Conservation (phyloP, 192 early-diverging fungal species). For the Entomortierella chlamydospora region DNA sequence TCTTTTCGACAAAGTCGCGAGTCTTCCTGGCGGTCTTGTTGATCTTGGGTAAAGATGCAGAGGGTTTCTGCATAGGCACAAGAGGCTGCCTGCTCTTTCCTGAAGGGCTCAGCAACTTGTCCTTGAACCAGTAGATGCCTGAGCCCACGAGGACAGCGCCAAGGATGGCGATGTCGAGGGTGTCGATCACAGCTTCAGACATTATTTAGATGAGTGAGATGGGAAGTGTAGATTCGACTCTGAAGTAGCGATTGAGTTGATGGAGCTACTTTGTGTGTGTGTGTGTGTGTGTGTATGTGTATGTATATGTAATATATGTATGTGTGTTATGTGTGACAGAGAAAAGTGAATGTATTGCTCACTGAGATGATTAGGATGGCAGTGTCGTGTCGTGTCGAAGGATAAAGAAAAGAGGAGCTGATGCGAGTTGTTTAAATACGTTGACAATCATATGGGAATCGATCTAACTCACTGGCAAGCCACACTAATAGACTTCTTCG, state of each 20-base stretch:
- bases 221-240: not conserved
- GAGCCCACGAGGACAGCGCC: conserved; percentile 58
- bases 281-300: no score
- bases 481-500: no score
- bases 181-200: conserved; percentile 58
- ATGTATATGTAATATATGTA: no score
- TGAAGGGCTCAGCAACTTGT: conserved; percentile 45
- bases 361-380: no score
- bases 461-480: no score
- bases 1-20: conserved; percentile 66
- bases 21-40: conserved; percentile 50
- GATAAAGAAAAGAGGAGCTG: no score
- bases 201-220: conserved; percentile 7
- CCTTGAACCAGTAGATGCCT: conserved; percentile 57
- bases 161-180: conserved; percentile 61
- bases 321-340: no score
- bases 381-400: no score
- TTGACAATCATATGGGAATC: no score
- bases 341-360: no score
- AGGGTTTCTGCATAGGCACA: conserved; percentile 45
- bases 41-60: conserved; percentile 39
- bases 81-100: conserved; percentile 44
- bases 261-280: not conserved
- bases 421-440: no score
- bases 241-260: not conserved